Evolutionary conservation across 371 early-diverging fungal species (phyloP).

Genomic region (Mucor ambiguus): DNA sequence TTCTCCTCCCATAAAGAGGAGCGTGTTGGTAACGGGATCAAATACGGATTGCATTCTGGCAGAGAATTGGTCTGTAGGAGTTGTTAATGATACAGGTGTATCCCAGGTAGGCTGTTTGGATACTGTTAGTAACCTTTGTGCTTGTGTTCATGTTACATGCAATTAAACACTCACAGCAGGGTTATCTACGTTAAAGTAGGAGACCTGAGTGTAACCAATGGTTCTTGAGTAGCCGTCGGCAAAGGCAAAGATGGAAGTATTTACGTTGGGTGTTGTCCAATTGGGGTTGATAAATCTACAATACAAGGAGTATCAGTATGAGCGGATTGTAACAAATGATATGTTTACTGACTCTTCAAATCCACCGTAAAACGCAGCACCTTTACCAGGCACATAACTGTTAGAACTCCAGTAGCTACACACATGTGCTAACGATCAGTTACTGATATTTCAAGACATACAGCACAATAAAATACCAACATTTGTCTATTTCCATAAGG

Average conservation of each 20-base stretch:
- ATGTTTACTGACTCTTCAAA: constrained; percentile 3
- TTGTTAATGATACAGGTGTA: neutral
- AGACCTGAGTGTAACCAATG: constrained; percentile 6
- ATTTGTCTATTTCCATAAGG: constrained; percentile 8
- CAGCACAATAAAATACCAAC: too few species aligned
- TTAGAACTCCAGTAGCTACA: constrained; percentile 5
- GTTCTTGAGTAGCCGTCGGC: neutral
- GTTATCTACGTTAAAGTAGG: neutral
- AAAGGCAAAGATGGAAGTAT: constrained; percentile 1
- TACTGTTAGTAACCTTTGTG: neutral
- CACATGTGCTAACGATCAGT: neutral
- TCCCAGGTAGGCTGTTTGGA: neutral
- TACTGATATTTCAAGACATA: neutral
- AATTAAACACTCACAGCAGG: neutral
- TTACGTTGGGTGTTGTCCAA: neutral
- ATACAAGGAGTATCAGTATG: neutral
- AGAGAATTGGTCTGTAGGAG: neutral
- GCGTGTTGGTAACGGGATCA: neutral
- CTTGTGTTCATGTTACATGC: neutral
- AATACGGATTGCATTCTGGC: neutral
- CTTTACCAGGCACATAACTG: constrained; percentile 9
- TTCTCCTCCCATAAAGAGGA: constrained; percentile 10
- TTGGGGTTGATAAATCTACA: neutral
- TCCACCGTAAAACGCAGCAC: constrained; percentile 12
- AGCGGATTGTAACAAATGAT: too few species aligned